phyloP scores from a whole-genome alignment of 75 land plant species.

The Gnetum montanum region DNA sequence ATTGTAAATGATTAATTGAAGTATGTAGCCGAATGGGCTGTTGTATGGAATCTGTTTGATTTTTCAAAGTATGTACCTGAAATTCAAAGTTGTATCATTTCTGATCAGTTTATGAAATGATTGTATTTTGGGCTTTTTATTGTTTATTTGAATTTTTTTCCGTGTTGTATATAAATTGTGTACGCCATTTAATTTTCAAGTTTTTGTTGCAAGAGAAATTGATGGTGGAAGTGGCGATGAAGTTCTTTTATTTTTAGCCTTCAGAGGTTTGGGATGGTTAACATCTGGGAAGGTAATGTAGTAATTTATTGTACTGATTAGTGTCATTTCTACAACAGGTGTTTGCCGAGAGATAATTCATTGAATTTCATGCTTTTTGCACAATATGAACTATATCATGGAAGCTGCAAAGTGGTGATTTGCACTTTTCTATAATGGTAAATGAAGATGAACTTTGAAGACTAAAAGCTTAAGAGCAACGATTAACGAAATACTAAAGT shows the following conservation, averaged over 20 bases:
- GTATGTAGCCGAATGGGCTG: neutral
- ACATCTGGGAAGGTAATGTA: slow-evolving; percentile 5
- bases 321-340: neutral
- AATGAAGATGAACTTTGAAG: too few species aligned
- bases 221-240: slow-evolving; percentile 5
- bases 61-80: neutral
- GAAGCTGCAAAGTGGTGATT: too few species aligned
- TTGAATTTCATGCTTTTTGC: neutral
- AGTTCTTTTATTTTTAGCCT: slow-evolving; percentile 2
- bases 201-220: slow-evolving; percentile 10
- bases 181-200: slow-evolving; percentile 2
- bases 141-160: neutral
- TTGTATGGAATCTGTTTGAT: neutral
- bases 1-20: too few species aligned
- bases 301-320: too few species aligned
- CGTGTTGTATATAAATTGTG: neutral
- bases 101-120: neutral
- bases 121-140: neutral
- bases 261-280: slow-evolving; percentile 2
- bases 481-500: too few species aligned
- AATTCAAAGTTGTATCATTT: neutral
- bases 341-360: too few species aligned
- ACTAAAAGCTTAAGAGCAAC: too few species aligned
- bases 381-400: neutral
- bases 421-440: too few species aligned